Percentiles rank a stretch among this genome's conserved stretches.
Conservation (phyloP, 345 rosid genomes). For the Aethionema arabicum region DNA sequence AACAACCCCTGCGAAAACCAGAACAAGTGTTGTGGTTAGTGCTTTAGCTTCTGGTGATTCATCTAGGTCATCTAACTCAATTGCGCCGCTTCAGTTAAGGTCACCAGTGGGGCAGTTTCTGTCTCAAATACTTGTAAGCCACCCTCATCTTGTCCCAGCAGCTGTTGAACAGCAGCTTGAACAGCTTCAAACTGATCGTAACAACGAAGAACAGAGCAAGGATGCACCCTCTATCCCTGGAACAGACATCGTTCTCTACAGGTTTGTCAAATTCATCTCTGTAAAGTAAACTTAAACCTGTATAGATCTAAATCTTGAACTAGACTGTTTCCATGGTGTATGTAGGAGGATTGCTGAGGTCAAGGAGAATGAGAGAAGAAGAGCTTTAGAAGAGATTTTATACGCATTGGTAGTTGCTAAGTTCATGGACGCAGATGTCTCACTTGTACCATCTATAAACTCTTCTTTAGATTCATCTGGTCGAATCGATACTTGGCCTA, state of each 20-base stretch:
- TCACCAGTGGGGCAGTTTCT: constrained; percentile 91
- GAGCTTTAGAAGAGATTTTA: constrained; percentile 80
- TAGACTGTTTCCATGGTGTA: constrained; percentile 6
- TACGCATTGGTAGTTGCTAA: constrained; percentile 88
- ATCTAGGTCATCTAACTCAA: constrained; percentile 46
- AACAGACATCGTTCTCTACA: constrained; percentile 76
- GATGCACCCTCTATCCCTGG: constrained; percentile 63
- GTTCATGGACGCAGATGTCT: constrained; percentile 86
- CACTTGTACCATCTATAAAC: constrained; percentile 63
- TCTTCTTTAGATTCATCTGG: constrained; percentile 56
- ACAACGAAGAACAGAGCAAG: constrained; percentile 52
- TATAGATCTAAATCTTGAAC: constrained; percentile 2
- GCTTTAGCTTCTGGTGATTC: constrained; percentile 67
- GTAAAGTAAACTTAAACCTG: neutral
- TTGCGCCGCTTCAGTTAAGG: constrained; percentile 83
- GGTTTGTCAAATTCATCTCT: constrained; percentile 42
- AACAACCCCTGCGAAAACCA: constrained; percentile 35
- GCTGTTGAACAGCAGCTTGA: constrained; percentile 95
- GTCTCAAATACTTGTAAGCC: constrained; percentile 73
- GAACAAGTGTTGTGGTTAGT: constrained; percentile 49
- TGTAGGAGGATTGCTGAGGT: constrained; percentile 95
- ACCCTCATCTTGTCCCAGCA: constrained; percentile 94
- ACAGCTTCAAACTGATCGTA: constrained; percentile 84
- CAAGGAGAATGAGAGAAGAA: constrained; percentile 81
- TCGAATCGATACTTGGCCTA: constrained; percentile 63